Percentiles rank a stretch among this genome's conserved stretches.
These are phyloP conservation scores for Claviceps humidiphila DNA, from an alignment of 2,329 filamentous ascomycete genomes.

Conservation along the genomic window DNA sequence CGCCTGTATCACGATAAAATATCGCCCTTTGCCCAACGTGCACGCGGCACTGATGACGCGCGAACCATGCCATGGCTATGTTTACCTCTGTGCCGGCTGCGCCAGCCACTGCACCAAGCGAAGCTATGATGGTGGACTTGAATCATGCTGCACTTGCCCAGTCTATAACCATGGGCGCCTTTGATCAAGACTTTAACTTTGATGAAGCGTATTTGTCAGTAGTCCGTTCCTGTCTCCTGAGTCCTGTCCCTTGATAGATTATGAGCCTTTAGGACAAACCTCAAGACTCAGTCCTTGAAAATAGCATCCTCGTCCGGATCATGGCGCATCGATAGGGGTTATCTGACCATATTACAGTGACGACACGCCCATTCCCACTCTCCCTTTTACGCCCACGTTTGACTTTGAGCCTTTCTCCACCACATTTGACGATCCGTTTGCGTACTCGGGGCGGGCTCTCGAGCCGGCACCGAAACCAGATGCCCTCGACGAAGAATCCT, in stretches of 20 bases:
- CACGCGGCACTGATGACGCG: slow-evolving; percentile 16
- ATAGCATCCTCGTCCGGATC: no score
- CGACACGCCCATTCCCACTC: slow-evolving; percentile 19
- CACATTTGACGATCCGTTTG: slow-evolving; percentile 54
- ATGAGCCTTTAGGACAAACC: no score
- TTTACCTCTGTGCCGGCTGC: slow-evolving; percentile 44
- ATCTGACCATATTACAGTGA: slow-evolving; percentile 15
- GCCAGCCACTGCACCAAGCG: slow-evolving; percentile 29
- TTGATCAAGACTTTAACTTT: slow-evolving; percentile 39
- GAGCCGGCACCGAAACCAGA: slow-evolving; percentile 30
- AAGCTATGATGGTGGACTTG: slow-evolving; percentile 29
- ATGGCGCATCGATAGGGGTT: no score
- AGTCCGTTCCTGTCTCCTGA: background rate
- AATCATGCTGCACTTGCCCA: slow-evolving; percentile 23
- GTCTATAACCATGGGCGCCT: slow-evolving; percentile 33
- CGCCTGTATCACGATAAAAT: background rate
- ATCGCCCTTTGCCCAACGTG: background rate
- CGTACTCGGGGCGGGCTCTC: slow-evolving; percentile 38
- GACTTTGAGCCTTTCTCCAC: slow-evolving; percentile 47
- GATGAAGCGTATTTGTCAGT: slow-evolving; percentile 45
- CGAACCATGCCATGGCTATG: slow-evolving; percentile 41
- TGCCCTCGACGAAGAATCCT: slow-evolving; percentile 31
- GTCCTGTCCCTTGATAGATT: background rate
- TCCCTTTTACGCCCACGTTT: slow-evolving; percentile 46
- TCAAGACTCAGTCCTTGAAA: no score